Conservation (phyloP, 2,329 filamentous ascomycete genomes). For the Macrophomina pseudophaseolina region DNA sequence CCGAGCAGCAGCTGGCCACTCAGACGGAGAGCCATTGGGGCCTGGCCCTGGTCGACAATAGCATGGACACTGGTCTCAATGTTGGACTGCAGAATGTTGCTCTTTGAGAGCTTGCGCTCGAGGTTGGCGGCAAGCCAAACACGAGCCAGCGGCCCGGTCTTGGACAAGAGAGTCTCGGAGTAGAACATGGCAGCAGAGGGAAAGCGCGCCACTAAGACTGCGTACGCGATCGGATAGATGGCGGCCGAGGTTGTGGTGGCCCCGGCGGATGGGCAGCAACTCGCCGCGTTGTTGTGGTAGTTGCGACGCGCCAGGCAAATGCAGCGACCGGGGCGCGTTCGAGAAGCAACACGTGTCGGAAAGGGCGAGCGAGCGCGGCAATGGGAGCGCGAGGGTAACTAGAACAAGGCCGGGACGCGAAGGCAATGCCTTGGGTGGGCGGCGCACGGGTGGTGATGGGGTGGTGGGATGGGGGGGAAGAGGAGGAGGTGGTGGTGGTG, state of each 20-base stretch:
- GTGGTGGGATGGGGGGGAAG: slow-evolving; percentile 14
- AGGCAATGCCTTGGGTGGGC: slow-evolving; percentile 3
- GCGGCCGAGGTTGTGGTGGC: background rate
- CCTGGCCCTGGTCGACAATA: slow-evolving; percentile 91
- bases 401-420: background rate
- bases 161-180: slow-evolving; percentile 91
- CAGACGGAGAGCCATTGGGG: slow-evolving; percentile 90
- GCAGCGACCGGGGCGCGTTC: slow-evolving; percentile 25
- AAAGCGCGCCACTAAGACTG: background rate
- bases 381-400: background rate
- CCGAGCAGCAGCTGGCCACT: slow-evolving; percentile 93
- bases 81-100: slow-evolving; percentile 92
- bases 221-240: background rate
- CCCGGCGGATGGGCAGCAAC: slow-evolving; percentile 14
- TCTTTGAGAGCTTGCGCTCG: slow-evolving; percentile 97
- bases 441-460: slow-evolving; percentile 16
- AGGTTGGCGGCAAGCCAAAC: slow-evolving; percentile 98
- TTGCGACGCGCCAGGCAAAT: slow-evolving; percentile 24
- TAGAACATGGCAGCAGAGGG: slow-evolving; percentile 80
- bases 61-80: slow-evolving; percentile 93
- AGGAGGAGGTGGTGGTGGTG: slow-evolving; percentile 10
- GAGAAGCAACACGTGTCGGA: slow-evolving; percentile 18
- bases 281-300: slow-evolving; percentile 25
- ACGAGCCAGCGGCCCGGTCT: slow-evolving; percentile 94
- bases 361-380: background rate